Conservation (phyloP, 1,284 basidiomycete genomes). For the Rhodotorula sp. region DNA sequence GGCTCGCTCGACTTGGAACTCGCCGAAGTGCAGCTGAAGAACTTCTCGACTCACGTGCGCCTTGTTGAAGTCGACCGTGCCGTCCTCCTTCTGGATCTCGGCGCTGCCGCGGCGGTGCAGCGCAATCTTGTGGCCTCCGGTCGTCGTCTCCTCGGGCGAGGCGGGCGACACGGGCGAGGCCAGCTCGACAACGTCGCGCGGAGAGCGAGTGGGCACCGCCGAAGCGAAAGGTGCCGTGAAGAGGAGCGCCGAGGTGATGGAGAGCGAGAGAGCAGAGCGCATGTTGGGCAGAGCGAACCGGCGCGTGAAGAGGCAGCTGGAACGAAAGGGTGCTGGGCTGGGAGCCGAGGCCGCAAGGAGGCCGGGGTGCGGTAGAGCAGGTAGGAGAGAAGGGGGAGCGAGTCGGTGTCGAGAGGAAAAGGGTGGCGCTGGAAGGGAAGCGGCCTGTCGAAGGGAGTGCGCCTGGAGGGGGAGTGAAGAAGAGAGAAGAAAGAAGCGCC, state of each 20-base stretch:
- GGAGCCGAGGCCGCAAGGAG: neutral
- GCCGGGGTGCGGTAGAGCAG: neutral
- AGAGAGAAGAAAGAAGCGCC: neutral
- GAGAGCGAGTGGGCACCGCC: slow-evolving; percentile 10
- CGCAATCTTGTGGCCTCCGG: slow-evolving; percentile 17
- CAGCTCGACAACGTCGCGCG: neutral
- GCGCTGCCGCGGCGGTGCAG: slow-evolving; percentile 34
- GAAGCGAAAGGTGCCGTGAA: slow-evolving; percentile 7
- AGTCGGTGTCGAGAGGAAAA: neutral
- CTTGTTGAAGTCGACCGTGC: slow-evolving; percentile 32
- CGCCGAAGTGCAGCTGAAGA: neutral
- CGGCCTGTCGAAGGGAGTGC: neutral
- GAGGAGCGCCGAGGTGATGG: slow-evolving; percentile 17
- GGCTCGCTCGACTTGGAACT: neutral
- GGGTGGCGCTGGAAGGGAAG: neutral
- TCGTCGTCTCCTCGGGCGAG: neutral
- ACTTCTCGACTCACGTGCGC: slow-evolving; percentile 30
- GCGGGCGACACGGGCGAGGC: neutral
- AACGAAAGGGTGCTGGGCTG: no score
- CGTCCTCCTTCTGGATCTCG: slow-evolving; percentile 38
- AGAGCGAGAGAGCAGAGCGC: slow-evolving; percentile 17
- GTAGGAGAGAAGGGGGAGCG: neutral
- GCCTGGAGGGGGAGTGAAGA: neutral
- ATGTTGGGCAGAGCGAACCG: slow-evolving; percentile 1
- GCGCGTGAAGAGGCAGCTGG: neutral